Evolutionary conservation across 1,284 basidiomycete genomes (phyloP).

Genomic region (Macrocybe sp.): DNA sequence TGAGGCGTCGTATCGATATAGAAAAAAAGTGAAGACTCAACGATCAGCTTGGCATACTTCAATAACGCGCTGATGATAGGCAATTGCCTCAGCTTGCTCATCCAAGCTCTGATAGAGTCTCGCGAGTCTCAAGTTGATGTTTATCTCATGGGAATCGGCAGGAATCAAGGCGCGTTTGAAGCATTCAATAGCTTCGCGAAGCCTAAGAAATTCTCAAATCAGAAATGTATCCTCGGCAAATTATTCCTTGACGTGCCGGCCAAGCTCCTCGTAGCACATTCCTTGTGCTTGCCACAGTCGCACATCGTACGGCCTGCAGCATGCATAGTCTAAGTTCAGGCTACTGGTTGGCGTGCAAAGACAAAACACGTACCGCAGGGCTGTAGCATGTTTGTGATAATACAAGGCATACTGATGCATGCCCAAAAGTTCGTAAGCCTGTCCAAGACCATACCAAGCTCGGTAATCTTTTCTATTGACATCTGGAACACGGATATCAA

Average conservation of each 20-base stretch:
- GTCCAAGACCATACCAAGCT: conserved; percentile 98
- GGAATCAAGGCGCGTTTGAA: conserved; percentile 85
- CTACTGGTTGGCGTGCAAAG: neutral
- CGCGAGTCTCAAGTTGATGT: conserved; percentile 75
- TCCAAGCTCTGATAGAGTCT: conserved; percentile 67
- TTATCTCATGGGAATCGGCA: conserved; percentile 76
- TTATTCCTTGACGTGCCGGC: conserved; percentile 43
- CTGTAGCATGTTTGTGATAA: conserved; percentile 96
- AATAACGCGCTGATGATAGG: conserved; percentile 70
- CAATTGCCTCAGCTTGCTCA: conserved; percentile 60
- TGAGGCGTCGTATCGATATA: conserved; percentile 10
- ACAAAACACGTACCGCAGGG: conserved; percentile 60
- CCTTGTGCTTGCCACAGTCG: conserved; percentile 96
- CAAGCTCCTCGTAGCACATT: conserved; percentile 90
- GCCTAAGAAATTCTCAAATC: conserved; percentile 34
- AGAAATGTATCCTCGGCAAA: neutral
- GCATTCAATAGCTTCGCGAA: conserved; percentile 84
- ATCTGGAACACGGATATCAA: conserved; percentile 39
- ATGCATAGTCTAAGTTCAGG: conserved; percentile 3
- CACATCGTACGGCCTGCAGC: conserved; percentile 85
- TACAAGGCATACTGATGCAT: conserved; percentile 96
- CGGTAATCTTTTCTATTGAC: conserved; percentile 96
- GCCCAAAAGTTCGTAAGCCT: conserved; percentile 94
- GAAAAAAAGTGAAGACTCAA: conserved; percentile 31
- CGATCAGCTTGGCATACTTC: conserved; percentile 64